These are phyloP conservation scores for Fennellomyces sp. DNA, from an alignment of 371 early-diverging fungal genomes.

Conservation along the genomic window DNA sequence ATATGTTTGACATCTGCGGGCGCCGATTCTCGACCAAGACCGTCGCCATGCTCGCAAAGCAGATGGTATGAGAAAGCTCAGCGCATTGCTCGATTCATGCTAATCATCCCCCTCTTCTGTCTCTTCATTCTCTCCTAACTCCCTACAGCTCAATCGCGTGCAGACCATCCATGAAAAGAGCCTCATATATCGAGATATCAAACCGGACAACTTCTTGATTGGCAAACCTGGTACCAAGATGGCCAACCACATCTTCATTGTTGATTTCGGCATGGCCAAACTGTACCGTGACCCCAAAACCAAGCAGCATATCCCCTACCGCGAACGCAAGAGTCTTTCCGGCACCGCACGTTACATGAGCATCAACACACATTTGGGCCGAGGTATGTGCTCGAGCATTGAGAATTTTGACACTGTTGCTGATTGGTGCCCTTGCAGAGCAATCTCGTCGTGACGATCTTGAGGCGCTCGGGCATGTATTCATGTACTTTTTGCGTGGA, in stretches of 20 bases:
- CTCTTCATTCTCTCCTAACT: background rate
- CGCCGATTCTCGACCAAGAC: slow-evolving; percentile 93
- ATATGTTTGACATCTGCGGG: slow-evolving; percentile 92
- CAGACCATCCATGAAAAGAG: slow-evolving; percentile 94
- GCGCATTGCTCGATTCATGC: background rate
- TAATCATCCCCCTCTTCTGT: background rate
- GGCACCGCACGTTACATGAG: slow-evolving; percentile 94
- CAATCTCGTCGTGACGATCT: slow-evolving; percentile 93
- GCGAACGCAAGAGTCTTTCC: slow-evolving; percentile 79
- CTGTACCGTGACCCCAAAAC: slow-evolving; percentile 82
- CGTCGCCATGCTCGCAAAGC: slow-evolving; percentile 92
- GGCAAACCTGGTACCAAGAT: slow-evolving; percentile 63
- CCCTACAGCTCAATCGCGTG: slow-evolving; percentile 72
- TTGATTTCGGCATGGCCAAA: slow-evolving; percentile 94
- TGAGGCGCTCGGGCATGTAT: slow-evolving; percentile 91
- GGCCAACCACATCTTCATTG: slow-evolving; percentile 60
- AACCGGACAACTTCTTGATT: slow-evolving; percentile 97
- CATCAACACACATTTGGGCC: slow-evolving; percentile 87
- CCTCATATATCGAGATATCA: slow-evolving; percentile 97
- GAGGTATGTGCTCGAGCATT: slow-evolving; percentile 22
- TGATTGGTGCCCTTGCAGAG: slow-evolving; percentile 40
- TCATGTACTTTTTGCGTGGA: slow-evolving; percentile 91
- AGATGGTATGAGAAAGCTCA: slow-evolving; percentile 68
- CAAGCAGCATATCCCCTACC: slow-evolving; percentile 81
- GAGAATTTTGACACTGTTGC: background rate